Evolutionary conservation across 352 stramenopile species (phyloP).

Genomic region (Pythium grandisporangium): DNA sequence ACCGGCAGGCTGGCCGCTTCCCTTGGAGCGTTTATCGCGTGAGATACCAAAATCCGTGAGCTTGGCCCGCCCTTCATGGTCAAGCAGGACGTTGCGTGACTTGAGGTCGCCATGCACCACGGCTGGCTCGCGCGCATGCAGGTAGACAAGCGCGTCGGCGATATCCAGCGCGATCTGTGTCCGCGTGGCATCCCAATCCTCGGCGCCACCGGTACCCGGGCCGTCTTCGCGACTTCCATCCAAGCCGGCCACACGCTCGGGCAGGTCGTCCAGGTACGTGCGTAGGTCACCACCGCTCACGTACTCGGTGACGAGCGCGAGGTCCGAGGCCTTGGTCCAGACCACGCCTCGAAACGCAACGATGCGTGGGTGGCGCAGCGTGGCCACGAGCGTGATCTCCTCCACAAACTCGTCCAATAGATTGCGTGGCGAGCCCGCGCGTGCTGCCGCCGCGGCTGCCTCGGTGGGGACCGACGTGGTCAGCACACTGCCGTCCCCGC

Average conservation of each 20-base stretch:
- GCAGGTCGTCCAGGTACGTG: background rate
- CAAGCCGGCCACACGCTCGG: too few relatives aligned
- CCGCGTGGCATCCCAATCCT: conserved; percentile 3
- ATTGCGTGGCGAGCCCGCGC: too few relatives aligned
- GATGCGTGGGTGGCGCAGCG: conserved; percentile 6
- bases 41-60: conserved; percentile 9
- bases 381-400: conserved; percentile 12
- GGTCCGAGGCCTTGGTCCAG: conserved; percentile 17
- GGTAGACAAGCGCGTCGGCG: conserved; percentile 12
- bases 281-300: conserved; percentile 18
- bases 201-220: background rate
- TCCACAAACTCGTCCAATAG: conserved; percentile 6
- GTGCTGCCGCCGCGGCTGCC: too few relatives aligned
- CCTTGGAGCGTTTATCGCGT: conserved; percentile 6
- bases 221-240: conserved; percentile 4
- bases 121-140: conserved; percentile 5
- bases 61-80: background rate
- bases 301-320: conserved; percentile 17
- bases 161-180: conserved; percentile 7
- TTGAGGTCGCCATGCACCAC: conserved; percentile 10
- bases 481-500: too few relatives aligned
- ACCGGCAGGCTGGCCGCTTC: conserved; percentile 7
- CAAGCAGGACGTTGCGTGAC: conserved; percentile 4
- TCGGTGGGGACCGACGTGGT: too few relatives aligned
- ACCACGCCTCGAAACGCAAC: conserved; percentile 15